Evolutionary conservation across 2,329 filamentous ascomycete genomes (phyloP), one percentile per base, ranked within the genome.

Genomic region (Aspergillus transmontanensis): DNA sequence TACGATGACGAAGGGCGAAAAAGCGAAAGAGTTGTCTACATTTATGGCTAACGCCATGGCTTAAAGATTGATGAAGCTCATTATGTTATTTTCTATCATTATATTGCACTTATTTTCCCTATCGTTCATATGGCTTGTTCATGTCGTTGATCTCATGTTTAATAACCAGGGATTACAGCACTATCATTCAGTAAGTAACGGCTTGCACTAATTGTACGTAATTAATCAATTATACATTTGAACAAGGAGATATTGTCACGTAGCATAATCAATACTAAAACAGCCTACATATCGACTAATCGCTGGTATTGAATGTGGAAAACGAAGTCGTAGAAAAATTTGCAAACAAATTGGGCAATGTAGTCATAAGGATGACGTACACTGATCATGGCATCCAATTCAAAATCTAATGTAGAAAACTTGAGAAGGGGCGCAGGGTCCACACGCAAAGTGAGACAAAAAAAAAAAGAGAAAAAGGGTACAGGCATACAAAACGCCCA

Each of bases 1-100:
- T 63, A 75, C 75, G 11, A 57, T 63, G 53, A 60, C 41, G 53
- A 59, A 39, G 45, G 73, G 74, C 11, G 68, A 70, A 53, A 75
- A 75, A 60, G 71, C 70, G 1, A 72, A 71, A 65, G 73, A 75
- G 54, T 53, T 76, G 57, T 69, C 73, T 12, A 61, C 53, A 19
- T 75, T 76, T 59, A 75, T 76, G 60, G 71, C 66, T 7, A 63
- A 64, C 28, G 70, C 70, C 21, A 68, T 76, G 69, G 59, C 61
- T 26, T 67, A 66, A 26, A 45, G n/a, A 14, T 54, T 34, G 53
- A 39, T 60, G 36, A 39, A 41, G 11, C 30, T 53, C 10, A 39
- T 51, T 30, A 28, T 56, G 12, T 45, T 46, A 39, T 50, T 16
- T 57, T 57, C 28, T 28, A 11, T 36, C 14, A 9, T 53, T 65